Percentiles rank a stretch among this genome's conserved stretches.
These are phyloP conservation scores for Heliamphora exappendiculata DNA, from an alignment of 148 eudicot species.

Conservation along the genomic window DNA sequence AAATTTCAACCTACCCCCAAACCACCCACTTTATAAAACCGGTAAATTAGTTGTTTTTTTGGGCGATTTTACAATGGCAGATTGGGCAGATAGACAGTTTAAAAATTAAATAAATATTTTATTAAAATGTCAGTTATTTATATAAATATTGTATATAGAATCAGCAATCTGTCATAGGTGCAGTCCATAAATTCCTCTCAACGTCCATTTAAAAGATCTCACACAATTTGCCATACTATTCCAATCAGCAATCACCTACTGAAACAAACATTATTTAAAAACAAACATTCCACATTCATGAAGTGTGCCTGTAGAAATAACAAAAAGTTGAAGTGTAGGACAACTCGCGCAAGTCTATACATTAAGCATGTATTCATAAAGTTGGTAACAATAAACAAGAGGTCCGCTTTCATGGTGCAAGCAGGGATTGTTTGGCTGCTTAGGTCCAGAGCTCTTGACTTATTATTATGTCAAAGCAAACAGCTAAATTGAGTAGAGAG, in stretches of 20 bases:
- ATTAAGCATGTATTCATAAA: not conserved
- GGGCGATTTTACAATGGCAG: no score
- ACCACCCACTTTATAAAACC: no score
- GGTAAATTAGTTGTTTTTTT: no score
- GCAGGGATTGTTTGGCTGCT: not conserved
- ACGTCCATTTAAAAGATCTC: no score
- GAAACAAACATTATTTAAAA: not conserved
- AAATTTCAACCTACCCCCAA: no score
- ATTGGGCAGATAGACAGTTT: no score
- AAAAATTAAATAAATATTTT: no score
- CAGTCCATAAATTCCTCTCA: no score
- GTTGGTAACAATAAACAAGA: not conserved
- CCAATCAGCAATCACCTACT: no score
- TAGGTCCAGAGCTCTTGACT: not conserved
- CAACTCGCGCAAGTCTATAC: not conserved
- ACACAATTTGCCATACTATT: no score
- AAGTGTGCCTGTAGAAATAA: not conserved
- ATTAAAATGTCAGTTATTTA: no score
- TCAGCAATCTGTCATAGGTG: constrained; percentile 1
- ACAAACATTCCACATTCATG: not conserved
- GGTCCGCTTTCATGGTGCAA: not conserved
- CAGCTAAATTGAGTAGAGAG: not conserved
- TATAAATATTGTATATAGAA: no score
- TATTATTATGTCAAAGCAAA: not conserved
- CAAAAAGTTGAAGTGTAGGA: not conserved